These are phyloP conservation scores for Skeletonema costatum DNA, from an alignment of 108 stramenopile species.

Conservation along the genomic window DNA sequence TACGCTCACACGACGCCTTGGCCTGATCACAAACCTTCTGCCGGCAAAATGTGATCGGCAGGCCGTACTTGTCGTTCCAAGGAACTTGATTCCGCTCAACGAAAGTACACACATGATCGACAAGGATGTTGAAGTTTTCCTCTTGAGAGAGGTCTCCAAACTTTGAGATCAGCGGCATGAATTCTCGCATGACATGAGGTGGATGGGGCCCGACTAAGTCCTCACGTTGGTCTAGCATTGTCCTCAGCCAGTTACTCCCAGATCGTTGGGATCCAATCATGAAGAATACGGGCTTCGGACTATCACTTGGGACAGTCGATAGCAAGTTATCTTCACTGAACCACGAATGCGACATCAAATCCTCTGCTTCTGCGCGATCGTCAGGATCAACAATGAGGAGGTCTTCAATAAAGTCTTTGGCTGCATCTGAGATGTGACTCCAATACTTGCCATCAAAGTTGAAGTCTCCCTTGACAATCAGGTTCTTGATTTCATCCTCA, in stretches of 20 bases:
- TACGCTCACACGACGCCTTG: background rate
- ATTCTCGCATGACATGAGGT: slow-evolving; percentile 44
- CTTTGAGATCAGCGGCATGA: slow-evolving; percentile 30
- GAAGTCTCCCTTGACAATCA: slow-evolving; percentile 87
- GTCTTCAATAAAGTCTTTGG: slow-evolving; percentile 86
- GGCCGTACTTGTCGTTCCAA: slow-evolving; percentile 34
- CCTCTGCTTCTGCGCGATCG: slow-evolving; percentile 84
- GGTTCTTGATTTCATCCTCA: slow-evolving; percentile 89
- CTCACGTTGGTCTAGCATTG: slow-evolving; percentile 36
- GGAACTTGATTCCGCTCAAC: slow-evolving; percentile 52
- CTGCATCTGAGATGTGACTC: slow-evolving; percentile 88
- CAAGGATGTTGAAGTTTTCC: slow-evolving; percentile 27
- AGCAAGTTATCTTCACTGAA: slow-evolving; percentile 17
- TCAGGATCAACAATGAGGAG: slow-evolving; percentile 82
- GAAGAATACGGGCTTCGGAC: slow-evolving; percentile 19
- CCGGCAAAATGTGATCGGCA: slow-evolving; percentile 19
- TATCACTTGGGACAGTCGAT: too few species aligned
- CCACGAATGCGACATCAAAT: slow-evolving; percentile 89
- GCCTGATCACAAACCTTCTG: background rate
- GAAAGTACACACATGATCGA: slow-evolving; percentile 50
- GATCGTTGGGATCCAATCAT: slow-evolving; percentile 43
- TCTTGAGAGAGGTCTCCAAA: slow-evolving; percentile 28
- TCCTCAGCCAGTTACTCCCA: slow-evolving; percentile 39
- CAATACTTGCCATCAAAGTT: slow-evolving; percentile 87
- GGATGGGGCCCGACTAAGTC: slow-evolving; percentile 38